Percentiles rank a stretch among this genome's conserved stretches.
Conservation (phyloP, 352 stramenopile species). For the Phytophthora colocasiae region DNA sequence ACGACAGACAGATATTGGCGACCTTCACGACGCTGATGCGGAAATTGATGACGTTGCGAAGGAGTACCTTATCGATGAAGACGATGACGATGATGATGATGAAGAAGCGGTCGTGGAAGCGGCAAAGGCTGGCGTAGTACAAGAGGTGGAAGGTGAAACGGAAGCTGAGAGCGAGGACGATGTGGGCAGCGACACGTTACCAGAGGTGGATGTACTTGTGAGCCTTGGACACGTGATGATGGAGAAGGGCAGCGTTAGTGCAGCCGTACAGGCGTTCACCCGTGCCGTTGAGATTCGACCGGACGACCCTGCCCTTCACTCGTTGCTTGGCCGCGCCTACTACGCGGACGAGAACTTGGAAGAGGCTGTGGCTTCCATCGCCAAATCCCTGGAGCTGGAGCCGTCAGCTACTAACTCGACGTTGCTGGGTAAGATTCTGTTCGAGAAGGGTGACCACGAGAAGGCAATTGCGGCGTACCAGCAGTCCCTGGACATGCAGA, state of each 20-base stretch:
- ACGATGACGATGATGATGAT: slow-evolving; percentile 46
- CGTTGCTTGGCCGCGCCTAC: slow-evolving; percentile 81
- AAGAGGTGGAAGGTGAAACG: slow-evolving; percentile 24
- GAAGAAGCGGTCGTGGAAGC: slow-evolving; percentile 40
- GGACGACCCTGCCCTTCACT: slow-evolving; percentile 73
- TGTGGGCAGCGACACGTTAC: slow-evolving; percentile 69
- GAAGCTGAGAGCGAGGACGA: slow-evolving; percentile 59
- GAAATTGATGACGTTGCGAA: slow-evolving; percentile 34
- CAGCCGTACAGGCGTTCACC: slow-evolving; percentile 82
- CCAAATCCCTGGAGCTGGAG: slow-evolving; percentile 73
- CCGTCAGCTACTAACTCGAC: slow-evolving; percentile 86
- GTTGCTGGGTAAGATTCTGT: slow-evolving; percentile 86
- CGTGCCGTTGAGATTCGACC: slow-evolving; percentile 86
- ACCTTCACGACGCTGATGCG: slow-evolving; percentile 54
- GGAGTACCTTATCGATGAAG: slow-evolving; percentile 48
- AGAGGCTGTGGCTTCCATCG: slow-evolving; percentile 68
- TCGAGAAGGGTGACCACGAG: slow-evolving; percentile 89
- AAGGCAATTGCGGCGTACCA: slow-evolving; percentile 88
- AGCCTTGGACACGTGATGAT: slow-evolving; percentile 85
- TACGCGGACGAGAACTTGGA: slow-evolving; percentile 89
- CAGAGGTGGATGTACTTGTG: slow-evolving; percentile 87
- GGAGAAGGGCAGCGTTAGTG: slow-evolving; percentile 79
- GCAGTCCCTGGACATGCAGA: slow-evolving; percentile 80
- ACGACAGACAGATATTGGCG: slow-evolving; percentile 50
- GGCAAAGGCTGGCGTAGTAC: slow-evolving; percentile 19